Evolutionary conservation across 805 yeast species (phyloP).

Genomic region (Jamesozyma rosinii): DNA sequence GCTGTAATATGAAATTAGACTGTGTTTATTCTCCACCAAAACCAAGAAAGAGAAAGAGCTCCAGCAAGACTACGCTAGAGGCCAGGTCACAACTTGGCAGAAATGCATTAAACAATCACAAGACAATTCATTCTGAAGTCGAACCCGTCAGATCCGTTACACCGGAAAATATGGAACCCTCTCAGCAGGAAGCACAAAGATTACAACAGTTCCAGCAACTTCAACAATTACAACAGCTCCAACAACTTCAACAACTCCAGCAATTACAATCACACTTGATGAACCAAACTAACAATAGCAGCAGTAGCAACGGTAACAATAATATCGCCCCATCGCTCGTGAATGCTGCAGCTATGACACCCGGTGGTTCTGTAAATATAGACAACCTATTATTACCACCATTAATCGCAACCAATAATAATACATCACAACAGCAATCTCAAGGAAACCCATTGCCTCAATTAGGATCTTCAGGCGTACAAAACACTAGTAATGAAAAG

Average conservation of each 20-base stretch:
- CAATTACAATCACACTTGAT: constrained; percentile 13
- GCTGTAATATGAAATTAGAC: constrained; percentile 66
- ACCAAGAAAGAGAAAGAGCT: constrained; percentile 5
- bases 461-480: not conserved
- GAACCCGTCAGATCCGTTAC: constrained; percentile 22
- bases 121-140: not conserved
- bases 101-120: not conserved
- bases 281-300: constrained; percentile 2
- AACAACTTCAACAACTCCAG: constrained; percentile 21
- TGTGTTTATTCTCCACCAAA: constrained; percentile 50
- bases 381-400: constrained; percentile 24
- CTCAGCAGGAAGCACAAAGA: not conserved
- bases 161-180: not conserved
- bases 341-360: not conserved
- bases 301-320: not conserved
- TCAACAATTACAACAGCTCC: constrained; percentile 2
- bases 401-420: constrained; percentile 8
- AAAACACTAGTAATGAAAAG: not conserved
- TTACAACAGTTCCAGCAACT: constrained; percentile 3
- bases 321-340: not conserved
- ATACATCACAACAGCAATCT: not conserved
- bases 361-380: not conserved
- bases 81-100: not conserved
- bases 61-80: not conserved
- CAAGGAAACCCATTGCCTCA: not conserved